Evolutionary conservation across 192 early-diverging fungal genomes (phyloP), one percentile per base, ranked within the genome.

Genomic region (Umbelopsis sp.): DNA sequence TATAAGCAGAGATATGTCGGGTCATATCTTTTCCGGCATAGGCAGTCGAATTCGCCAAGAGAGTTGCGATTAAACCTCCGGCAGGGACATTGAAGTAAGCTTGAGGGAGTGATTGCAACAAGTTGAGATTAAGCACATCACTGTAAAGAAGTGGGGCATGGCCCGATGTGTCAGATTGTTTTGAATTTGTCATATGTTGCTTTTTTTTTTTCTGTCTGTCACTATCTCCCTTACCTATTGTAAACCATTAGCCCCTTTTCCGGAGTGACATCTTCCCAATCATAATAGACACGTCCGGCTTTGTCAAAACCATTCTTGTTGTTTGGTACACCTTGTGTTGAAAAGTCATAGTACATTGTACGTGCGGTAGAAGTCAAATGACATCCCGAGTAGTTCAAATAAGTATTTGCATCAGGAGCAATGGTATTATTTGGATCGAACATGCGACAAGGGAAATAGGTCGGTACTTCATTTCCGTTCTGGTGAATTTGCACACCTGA

Each of bases 171-270:
- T n/a, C n/a, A n/a, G n/a, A n/a, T n/a, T n/a, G n/a, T n/a, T n/a
- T n/a, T n/a, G n/a, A n/a, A n/a, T n/a, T n/a, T n/a, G n/a, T n/a
- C n/a, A n/a, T n/a, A n/a, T n/a, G n/a, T n/a, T n/a, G n/a, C n/a
- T n/a, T n/a, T n/a, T n/a, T n/a, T n/a, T n/a, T n/a, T n/a, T n/a
- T n/a, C n/a, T n/a, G n/a, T n/a, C n/a, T n/a, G n/a, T n/a, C n/a
- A n/a, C n/a, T n/a, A n/a, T 50, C 0, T 12, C 22, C 3, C 67
- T 54, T 54, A 80, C 47, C 83, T 84, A 67, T 91, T 91, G 77
- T 84, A 89, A 20, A 91, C 81, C 51, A 85, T 81, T 31, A 85
- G 78, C 65, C 90, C 81, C 14, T 80, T 75, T 17, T 89, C 84
- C 36, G 59, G 26, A 24, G 54, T 74, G 45, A 90, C 76, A 73